Evolutionary conservation across 768 basidiomycete genomes (phyloP), one percentile per base, ranked within the genome.

Genomic region (Lactarius vividus): DNA sequence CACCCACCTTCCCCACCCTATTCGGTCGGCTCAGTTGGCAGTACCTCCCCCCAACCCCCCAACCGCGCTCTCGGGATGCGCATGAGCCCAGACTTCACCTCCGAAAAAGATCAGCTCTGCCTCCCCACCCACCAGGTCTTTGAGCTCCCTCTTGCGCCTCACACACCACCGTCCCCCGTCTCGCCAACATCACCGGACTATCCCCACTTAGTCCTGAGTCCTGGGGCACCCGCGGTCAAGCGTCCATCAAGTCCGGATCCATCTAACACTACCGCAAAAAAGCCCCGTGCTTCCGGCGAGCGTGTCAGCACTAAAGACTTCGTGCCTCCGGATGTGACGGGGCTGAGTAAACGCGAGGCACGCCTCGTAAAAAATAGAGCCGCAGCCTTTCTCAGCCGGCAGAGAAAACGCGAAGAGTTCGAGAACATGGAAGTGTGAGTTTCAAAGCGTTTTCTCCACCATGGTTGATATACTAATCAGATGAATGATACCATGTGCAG

Each of bases 311-410:
- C 84, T 75, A 92, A 89, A 77, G 92, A 94, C 75, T 95, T 94
- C 72, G 75, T 95, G 23, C 92, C 92, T 13, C 93, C 93, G 57
- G 92, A 95, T 74, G 92, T 94, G 65, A 84, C 86, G 65, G 94
- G 94, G 58, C 83, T 95, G 65, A 87, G 83, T 81, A 95, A 95
- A 77, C 91, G 93, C 59, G 93, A 95, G 78, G 93, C 93, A 66
- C 87, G 93, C 60, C 83, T 95, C 10, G 90, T 95, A 64, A 95
- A 95, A 82, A 95, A 95, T 79, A 84, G 93, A 63, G 93, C 93
- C 15, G 93, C 93, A 13, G 93, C 93, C 65, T 95, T 95, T 80
- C 88, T 95, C 74, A 89, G 88, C 77, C 83, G 93, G 75, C 93
- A 95, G 76, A 83, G 93, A 72, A 95, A 95, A 77, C 86, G 93